Conservation (phyloP, 257 asterid species). For the Salvia rosmarinus region DNA sequence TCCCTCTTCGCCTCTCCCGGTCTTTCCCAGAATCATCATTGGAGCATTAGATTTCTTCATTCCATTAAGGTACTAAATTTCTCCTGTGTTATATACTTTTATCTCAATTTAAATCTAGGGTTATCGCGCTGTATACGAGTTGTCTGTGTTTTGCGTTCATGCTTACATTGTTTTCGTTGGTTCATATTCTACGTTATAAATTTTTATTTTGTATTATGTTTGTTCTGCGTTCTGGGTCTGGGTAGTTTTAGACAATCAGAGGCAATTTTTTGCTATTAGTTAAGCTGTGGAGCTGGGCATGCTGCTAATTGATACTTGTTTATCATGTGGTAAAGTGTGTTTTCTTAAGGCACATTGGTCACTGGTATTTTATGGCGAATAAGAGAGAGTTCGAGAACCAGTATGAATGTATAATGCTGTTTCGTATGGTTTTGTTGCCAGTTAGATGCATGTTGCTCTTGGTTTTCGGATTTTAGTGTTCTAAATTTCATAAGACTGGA, state of each 20-base stretch:
- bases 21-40: background rate
- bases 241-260: background rate
- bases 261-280: background rate
- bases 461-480: background rate
- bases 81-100: background rate
- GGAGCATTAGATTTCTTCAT: conserved; percentile 10
- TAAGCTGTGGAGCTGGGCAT: background rate
- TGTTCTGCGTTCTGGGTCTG: background rate
- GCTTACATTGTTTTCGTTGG: background rate
- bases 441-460: background rate
- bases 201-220: too few species aligned
- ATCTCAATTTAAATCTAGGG: background rate
- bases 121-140: background rate
- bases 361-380: too few species aligned
- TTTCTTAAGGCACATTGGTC: background rate
- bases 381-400: background rate
- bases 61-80: conserved; percentile 23
- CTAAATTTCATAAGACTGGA: background rate
- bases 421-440: background rate
- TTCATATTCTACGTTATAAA: too few species aligned
- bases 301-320: too few species aligned
- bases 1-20: background rate
- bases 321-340: too few species aligned
- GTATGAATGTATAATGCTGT: background rate
- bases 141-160: background rate